Base-by-base conservation (phyloP, 129 eudicot species). In the Artemisia annua region DNA sequence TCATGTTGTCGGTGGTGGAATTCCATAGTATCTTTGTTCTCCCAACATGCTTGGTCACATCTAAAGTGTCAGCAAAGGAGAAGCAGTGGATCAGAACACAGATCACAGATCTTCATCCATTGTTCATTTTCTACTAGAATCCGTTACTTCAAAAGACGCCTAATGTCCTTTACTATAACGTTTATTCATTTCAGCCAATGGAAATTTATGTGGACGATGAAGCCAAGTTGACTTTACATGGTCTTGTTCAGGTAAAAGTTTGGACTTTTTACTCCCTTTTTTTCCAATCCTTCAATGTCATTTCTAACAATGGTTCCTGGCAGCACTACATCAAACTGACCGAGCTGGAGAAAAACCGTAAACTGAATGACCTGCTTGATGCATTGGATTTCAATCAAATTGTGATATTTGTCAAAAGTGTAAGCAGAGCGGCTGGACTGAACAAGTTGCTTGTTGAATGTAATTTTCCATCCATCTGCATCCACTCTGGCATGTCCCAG, bases 201-300 rank as follows among this genome's bases (percentile, higher is more conserved):
- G 94, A 90, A 83, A 90, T 87, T 71, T 90, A 90, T 79, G 97
- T 87, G 77, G 97, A 90, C 58, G 97, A 90, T 51, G 97, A 90
- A 67, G 94, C 97, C 75, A 90, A 90, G 78, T 70, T 90, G 97
- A 90, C 97, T 75, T 84, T 87, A 18, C 97, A 90, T 15, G 97
- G 94, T 73, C 97, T 90, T 81, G 97, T 90, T 74, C 94, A 90
- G 91, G 97, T 87, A 79, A 48, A 56, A 15, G 10, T 69, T 63
- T 19, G 63, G 10, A 11, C 48, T 51, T 51, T 52, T 52, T 4
- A 52, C 13, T 52, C 57, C 18, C 18, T 4, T 52, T 52, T 52
- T 52, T 52, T 15, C 4, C n/a, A 2, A 11, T 1, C 5, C 7
- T 52, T 4, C 8, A 3, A 1, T 52, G 10, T 2, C 9, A 7